A percentile compares a stretch with the other conserved stretches of the same genome.
These are phyloP conservation scores for Macadamia tetraphylla DNA, from an alignment of 164 flowering plant species.

Conservation along the genomic window DNA sequence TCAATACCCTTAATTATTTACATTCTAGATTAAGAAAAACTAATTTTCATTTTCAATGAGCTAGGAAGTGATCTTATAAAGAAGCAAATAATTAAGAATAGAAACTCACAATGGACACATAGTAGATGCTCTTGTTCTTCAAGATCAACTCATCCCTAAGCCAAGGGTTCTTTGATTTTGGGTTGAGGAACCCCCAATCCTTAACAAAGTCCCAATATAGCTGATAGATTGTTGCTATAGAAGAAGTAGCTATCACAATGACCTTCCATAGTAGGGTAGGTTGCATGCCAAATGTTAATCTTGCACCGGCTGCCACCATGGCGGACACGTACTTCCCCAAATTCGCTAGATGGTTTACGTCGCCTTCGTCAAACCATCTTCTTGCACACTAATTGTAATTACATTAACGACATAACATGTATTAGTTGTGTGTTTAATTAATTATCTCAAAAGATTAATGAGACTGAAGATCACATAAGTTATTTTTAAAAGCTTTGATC, in stretches of 20 bases:
- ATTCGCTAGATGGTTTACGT: conserved; percentile 66
- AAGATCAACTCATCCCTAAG: conserved; percentile 82
- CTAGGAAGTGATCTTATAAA: too few species aligned
- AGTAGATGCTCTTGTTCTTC: conserved; percentile 72
- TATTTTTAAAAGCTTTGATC: too few species aligned
- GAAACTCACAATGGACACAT: conserved; percentile 66
- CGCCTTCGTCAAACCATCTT: conserved; percentile 80
- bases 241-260: conserved; percentile 63
- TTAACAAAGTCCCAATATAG: conserved; percentile 96
- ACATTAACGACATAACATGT: too few species aligned
- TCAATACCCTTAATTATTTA: too few species aligned
- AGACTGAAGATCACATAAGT: not conserved
- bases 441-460: too few species aligned
- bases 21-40: too few species aligned
- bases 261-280: conserved; percentile 44
- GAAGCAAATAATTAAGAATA: too few species aligned
- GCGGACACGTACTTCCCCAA: conserved; percentile 98
- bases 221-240: conserved; percentile 76
- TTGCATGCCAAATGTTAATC: conserved; percentile 61
- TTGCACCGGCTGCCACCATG: conserved; percentile 96
- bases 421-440: too few species aligned
- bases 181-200: conserved; percentile 86
- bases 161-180: conserved; percentile 63
- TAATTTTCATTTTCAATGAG: too few species aligned
- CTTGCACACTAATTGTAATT: conserved; percentile 69